phyloP scores from a whole-genome alignment of 2,329 filamentous ascomycete species.

The Aureobasidium uvarum region DNA sequence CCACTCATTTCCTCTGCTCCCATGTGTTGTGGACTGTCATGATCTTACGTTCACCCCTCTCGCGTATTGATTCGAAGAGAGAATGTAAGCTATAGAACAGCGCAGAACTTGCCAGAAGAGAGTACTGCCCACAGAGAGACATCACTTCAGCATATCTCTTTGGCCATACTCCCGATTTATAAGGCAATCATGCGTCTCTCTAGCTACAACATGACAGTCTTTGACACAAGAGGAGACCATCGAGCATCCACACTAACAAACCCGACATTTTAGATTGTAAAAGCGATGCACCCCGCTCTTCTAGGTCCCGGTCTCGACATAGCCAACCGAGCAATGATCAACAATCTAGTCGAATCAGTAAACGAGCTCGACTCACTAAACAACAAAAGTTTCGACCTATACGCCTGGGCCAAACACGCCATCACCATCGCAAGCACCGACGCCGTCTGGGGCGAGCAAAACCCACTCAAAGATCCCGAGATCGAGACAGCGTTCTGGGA shows the following conservation, averaged over 20 bases:
- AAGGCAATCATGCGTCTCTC: background rate
- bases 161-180: background rate
- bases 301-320: constrained; percentile 37
- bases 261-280: background rate
- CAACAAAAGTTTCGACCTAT: constrained; percentile 40
- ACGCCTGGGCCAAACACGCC: constrained; percentile 41
- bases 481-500: constrained; percentile 44
- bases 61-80: too few species aligned
- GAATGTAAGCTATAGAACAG: background rate
- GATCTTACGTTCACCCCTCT: too few species aligned
- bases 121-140: background rate
- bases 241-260: background rate
- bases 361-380: constrained; percentile 31
- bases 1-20: too few species aligned
- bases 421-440: constrained; percentile 43
- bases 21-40: too few species aligned
- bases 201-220: background rate
- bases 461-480: constrained; percentile 42
- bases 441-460: constrained; percentile 47
- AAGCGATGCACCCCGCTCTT: constrained; percentile 40
- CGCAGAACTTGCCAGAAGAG: background rate
- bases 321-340: constrained; percentile 39
- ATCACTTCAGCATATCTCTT: background rate
- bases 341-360: constrained; percentile 29
- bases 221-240: background rate